Evolutionary conservation across 495 filamentous ascomycete species (phyloP), one percentile per base, ranked within the genome.

Genomic region (Cercophora scortea): DNA sequence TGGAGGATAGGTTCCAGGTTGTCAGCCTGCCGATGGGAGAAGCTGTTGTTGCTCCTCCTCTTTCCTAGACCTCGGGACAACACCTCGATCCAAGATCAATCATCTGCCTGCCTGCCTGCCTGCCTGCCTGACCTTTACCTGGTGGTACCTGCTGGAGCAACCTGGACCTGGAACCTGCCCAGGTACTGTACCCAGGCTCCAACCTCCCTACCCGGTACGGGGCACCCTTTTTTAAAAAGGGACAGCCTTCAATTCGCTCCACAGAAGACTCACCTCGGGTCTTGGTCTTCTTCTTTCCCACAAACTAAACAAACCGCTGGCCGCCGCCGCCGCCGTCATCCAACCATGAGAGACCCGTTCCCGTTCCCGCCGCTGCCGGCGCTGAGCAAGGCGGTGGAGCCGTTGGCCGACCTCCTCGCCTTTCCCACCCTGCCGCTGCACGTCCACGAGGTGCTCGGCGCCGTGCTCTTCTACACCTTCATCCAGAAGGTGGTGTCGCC

Each of bases 401-500:
- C 83, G 19, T 72, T 79, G 65, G 80, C 84, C 35, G 73, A 82
- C 55, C 71, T 63, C 33, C 62, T 88, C 57, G 65, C 66, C 45
- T 76, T 96, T 38, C 75, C 82, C 7, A 86, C 86, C 11, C 79
- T 97, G 40, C 79, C 86, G 3, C 76, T 90, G 18, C 93, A 99
- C 71, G 74, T 89, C 67, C 93, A 99, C 73, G 92, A 99, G 66
- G 76, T 96, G 48, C 56, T 92, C 58, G 68, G 84, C 57, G 83
- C 88, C 52, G 85, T 87, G 56, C 52, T 75, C 55, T 73, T 84
- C 65, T 98, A 98, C 79, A 83, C 85, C 51, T 68, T 87, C 63
- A 83, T 90, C 68, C 81, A 86, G 70, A 70, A 72, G 45, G 73
- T 82, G 64, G 51, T 94, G 60, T 91, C 94, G 25, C 94, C 93